These are phyloP conservation scores for Colletotrichum godetiae DNA, from an alignment of 2,329 filamentous ascomycete genomes.

Conservation along the genomic window DNA sequence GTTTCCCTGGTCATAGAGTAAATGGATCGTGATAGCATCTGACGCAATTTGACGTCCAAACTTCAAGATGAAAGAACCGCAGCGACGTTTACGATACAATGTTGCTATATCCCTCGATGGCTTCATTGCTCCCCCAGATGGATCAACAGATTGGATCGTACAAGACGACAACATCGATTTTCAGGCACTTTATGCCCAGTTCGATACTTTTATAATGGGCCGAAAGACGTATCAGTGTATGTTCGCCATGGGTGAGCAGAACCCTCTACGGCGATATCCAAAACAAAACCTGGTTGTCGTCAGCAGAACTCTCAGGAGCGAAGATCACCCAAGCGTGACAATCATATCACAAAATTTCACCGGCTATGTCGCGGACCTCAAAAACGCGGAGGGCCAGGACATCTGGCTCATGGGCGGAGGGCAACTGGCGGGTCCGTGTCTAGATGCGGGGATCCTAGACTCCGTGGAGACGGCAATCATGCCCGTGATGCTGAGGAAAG, in stretches of 20 bases:
- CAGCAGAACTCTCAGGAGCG: constrained; percentile 38
- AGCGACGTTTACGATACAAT: constrained; percentile 45
- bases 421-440: constrained; percentile 41
- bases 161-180: constrained; percentile 47
- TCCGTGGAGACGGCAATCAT: constrained; percentile 44
- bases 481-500: constrained; percentile 40
- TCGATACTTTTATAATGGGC: constrained; percentile 48
- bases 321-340: constrained; percentile 40
- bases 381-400: constrained; percentile 39
- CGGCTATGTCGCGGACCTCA: constrained; percentile 38
- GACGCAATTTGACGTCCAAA: not conserved
- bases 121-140: constrained; percentile 46
- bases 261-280: constrained; percentile 38
- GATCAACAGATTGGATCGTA: constrained; percentile 45
- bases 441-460: constrained; percentile 45
- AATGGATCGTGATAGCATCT: not conserved
- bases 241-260: constrained; percentile 26
- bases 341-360: constrained; percentile 38
- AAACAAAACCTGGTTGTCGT: constrained; percentile 44
- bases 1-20: not conserved
- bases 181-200: constrained; percentile 43
- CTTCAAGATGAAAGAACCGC: constrained; percentile 7
- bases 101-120: constrained; percentile 48
- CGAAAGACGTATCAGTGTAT: constrained; percentile 49
- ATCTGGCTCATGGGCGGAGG: constrained; percentile 52